Evolutionary conservation across 2,329 filamentous ascomycete species (phyloP).

Genomic region (Colletotrichum navitas): DNA sequence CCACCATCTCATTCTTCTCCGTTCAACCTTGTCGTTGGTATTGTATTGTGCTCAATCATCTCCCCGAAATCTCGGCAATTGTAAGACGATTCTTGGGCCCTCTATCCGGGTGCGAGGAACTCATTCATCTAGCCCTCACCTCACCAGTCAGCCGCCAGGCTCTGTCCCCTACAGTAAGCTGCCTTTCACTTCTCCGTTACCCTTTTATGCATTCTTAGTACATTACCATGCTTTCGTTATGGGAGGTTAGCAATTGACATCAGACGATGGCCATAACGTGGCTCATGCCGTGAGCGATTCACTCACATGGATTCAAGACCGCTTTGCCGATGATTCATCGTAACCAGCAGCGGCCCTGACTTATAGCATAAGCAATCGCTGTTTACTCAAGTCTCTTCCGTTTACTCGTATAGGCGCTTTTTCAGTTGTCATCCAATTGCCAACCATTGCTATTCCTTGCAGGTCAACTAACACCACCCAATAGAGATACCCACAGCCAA

Average conservation of each 20-base stretch:
- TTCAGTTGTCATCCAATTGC: not conserved
- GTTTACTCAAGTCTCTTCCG: not conserved
- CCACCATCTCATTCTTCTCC: conserved; percentile 25
- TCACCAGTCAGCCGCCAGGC: conserved; percentile 1
- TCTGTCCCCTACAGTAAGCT: conserved; percentile 11
- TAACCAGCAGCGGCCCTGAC: too few relatives aligned
- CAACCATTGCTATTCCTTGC: not conserved
- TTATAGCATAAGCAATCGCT: not conserved
- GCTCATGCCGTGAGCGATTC: not conserved
- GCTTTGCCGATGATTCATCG: not conserved
- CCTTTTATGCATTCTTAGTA: not conserved
- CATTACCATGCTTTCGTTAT: not conserved
- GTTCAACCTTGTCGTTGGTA: not conserved
- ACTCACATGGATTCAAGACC: conserved; percentile 6
- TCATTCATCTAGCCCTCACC: conserved; percentile 23
- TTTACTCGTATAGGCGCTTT: not conserved
- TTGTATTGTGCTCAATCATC: conserved; percentile 21
- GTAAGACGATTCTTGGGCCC: conserved; percentile 17
- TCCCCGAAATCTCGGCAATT: not conserved
- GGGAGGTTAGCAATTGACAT: not conserved
- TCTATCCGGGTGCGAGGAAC: not conserved
- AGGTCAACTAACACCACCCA: conserved; percentile 12
- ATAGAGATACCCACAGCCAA: conserved; percentile 3
- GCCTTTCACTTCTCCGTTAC: not conserved
- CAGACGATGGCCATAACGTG: not conserved